Conservation (phyloP, 176 grass and related monocot species). For the Cocos nucifera region DNA sequence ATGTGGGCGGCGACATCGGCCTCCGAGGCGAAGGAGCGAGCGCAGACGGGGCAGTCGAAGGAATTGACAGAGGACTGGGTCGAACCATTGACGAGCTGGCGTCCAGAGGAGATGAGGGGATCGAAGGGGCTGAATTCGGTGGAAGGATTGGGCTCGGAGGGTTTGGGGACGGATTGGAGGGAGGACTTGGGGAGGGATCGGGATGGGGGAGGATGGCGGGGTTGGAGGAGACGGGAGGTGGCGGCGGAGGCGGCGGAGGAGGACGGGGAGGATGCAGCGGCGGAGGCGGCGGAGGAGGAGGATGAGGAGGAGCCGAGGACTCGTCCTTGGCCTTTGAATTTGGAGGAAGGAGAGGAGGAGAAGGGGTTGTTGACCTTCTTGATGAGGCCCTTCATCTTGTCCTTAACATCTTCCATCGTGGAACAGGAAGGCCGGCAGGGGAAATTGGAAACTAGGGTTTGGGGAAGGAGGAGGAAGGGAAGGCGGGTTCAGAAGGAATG, state of each 20-base stretch:
- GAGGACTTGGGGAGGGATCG: slow-evolving; percentile 6
- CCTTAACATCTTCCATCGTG: slow-evolving; percentile 52
- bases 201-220: slow-evolving; percentile 4
- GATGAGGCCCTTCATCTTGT: slow-evolving; percentile 86
- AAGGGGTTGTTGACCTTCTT: slow-evolving; percentile 73
- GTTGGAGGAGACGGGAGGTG: slow-evolving; percentile 24
- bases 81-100: slow-evolving; percentile 17
- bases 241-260: slow-evolving; percentile 21
- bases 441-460: not conserved
- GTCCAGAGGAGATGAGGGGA: slow-evolving; percentile 37
- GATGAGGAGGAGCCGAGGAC: slow-evolving; percentile 47
- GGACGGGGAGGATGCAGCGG: not conserved
- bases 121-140: slow-evolving; percentile 37
- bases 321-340: slow-evolving; percentile 66
- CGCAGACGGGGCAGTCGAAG: slow-evolving; percentile 52
- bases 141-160: slow-evolving; percentile 9
- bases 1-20: slow-evolving; percentile 50
- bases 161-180: slow-evolving; percentile 5
- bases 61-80: not conserved
- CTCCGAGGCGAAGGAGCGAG: slow-evolving; percentile 45
- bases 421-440: not conserved
- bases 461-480: not conserved
- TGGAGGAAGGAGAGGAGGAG: slow-evolving; percentile 41
- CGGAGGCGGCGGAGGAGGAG: slow-evolving; percentile 15
- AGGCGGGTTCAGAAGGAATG: not conserved